A percentile compares a stretch with the other conserved stretches of the same genome.
phyloP scores from a whole-genome alignment of 495 filamentous ascomycete species.

The Hypoxylon fuscum region DNA sequence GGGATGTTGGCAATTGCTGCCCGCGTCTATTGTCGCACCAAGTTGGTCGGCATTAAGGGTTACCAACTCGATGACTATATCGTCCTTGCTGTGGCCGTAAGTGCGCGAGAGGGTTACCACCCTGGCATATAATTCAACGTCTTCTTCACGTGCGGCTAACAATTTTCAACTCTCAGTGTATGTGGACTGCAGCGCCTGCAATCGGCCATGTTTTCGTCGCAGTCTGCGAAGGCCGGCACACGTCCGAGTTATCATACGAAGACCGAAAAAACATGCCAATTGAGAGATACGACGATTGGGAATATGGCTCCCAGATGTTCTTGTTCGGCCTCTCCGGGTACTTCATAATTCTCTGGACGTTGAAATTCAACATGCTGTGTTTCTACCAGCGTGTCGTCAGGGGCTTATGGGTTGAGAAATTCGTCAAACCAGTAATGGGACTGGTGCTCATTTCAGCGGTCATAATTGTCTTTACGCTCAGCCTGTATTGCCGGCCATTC shows the following conservation, averaged over 20 bases:
- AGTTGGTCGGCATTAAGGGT: constrained; percentile 9
- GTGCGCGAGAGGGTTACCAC: background rate
- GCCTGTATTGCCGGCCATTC: constrained; percentile 24
- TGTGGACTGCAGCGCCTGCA: constrained; percentile 18
- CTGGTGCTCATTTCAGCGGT: constrained; percentile 7
- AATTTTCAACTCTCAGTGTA: constrained; percentile 2
- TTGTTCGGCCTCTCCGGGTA: constrained; percentile 23
- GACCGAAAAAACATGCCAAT: constrained; percentile 22
- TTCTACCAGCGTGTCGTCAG: constrained; percentile 27
- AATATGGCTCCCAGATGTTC: constrained; percentile 35
- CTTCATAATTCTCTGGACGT: constrained; percentile 23
- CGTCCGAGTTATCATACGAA: constrained; percentile 12
- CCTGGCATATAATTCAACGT: background rate
- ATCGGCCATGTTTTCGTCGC: constrained; percentile 22
- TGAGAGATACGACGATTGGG: constrained; percentile 20
- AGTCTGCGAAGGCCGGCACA: constrained; percentile 22
- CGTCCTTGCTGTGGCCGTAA: constrained; percentile 15
- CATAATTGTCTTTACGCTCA: constrained; percentile 19
- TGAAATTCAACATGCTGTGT: constrained; percentile 29
- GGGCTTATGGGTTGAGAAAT: constrained; percentile 25
- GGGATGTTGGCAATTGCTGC: constrained; percentile 7
- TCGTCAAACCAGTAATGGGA: constrained; percentile 25
- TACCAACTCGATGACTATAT: constrained; percentile 21
- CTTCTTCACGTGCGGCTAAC: background rate
- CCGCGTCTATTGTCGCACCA: constrained; percentile 12